Conservation (phyloP, 352 stramenopile genomes). For the Globisporangium rhizosaccharum region DNA sequence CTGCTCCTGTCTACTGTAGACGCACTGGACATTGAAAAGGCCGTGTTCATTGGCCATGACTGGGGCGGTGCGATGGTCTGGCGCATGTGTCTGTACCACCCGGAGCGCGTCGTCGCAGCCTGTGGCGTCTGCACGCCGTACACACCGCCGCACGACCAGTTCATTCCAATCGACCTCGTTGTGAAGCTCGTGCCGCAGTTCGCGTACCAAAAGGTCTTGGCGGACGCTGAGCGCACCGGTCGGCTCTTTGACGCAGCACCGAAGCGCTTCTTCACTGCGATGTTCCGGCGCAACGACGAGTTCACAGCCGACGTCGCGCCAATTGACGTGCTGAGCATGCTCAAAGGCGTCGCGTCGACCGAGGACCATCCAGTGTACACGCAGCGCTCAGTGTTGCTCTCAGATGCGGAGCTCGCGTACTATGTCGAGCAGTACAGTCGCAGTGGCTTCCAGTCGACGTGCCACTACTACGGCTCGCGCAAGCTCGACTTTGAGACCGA, state of each 20-base stretch:
- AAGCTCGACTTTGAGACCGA: conserved; percentile 58
- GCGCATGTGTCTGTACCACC: conserved; percentile 67
- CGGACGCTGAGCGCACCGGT: conserved; percentile 31
- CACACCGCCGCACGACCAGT: conserved; percentile 31
- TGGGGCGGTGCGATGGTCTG: conserved; percentile 65
- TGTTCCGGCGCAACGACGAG: conserved; percentile 46
- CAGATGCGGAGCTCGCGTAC: conserved; percentile 49
- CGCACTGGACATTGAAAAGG: conserved; percentile 52
- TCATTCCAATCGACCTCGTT: conserved; percentile 34
- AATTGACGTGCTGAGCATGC: conserved; percentile 8
- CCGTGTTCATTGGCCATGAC: conserved; percentile 70
- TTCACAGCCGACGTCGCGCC: conserved; percentile 13
- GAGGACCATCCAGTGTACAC: conserved; percentile 21
- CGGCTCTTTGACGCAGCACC: conserved; percentile 33
- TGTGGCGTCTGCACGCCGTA: conserved; percentile 69
- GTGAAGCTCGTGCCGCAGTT: conserved; percentile 51
- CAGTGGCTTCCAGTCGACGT: conserved; percentile 51
- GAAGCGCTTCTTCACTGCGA: conserved; percentile 40
- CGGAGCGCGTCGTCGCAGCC: conserved; percentile 46
- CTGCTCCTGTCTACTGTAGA: conserved; percentile 22
- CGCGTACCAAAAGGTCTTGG: conserved; percentile 58
- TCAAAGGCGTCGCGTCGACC: conserved; percentile 13
- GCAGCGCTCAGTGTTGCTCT: conserved; percentile 40
- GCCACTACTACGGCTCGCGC: conserved; percentile 54
- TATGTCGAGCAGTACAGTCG: conserved; percentile 51